These are phyloP conservation scores for Apiospora koreana DNA, from an alignment of 2,329 filamentous ascomycete species.

Conservation along the genomic window DNA sequence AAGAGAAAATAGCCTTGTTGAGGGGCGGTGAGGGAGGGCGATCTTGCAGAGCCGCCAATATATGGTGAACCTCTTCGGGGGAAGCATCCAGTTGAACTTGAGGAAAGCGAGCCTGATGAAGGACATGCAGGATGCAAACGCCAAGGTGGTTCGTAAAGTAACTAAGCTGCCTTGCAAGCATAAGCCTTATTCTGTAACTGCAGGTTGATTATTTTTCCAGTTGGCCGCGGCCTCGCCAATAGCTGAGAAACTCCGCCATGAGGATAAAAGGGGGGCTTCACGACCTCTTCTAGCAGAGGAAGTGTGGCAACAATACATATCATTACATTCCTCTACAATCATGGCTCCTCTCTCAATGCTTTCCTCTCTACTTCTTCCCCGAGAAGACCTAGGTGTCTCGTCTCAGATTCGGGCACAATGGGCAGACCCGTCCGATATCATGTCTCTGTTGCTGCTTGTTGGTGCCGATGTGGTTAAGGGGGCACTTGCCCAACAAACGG, in stretches of 20 bases:
- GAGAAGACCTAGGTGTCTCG: neutral
- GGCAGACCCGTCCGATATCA: constrained; percentile 21
- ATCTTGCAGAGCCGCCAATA: neutral
- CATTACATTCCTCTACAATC: neutral
- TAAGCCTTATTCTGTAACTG: too few species aligned
- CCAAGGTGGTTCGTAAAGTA: too few species aligned
- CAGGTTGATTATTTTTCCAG: neutral
- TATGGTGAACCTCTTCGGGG: neutral
- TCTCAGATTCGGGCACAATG: constrained; percentile 16
- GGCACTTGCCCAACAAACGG: neutral
- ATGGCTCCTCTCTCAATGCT: neutral
- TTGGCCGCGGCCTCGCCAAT: neutral
- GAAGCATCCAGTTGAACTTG: neutral
- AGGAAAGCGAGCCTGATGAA: neutral
- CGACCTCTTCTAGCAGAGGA: neutral
- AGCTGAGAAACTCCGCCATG: neutral
- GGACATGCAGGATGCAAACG: neutral
- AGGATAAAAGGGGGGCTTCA: neutral
- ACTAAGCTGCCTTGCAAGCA: too few species aligned
- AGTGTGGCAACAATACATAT: neutral
- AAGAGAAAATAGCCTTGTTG: neutral
- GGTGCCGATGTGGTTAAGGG: constrained; percentile 17
- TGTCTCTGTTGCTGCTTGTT: constrained; percentile 21
- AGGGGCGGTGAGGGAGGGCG: too few species aligned
- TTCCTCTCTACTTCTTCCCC: neutral